Conservation (phyloP, 2,329 filamentous ascomycete genomes). For the Penicillium thymicola region DNA sequence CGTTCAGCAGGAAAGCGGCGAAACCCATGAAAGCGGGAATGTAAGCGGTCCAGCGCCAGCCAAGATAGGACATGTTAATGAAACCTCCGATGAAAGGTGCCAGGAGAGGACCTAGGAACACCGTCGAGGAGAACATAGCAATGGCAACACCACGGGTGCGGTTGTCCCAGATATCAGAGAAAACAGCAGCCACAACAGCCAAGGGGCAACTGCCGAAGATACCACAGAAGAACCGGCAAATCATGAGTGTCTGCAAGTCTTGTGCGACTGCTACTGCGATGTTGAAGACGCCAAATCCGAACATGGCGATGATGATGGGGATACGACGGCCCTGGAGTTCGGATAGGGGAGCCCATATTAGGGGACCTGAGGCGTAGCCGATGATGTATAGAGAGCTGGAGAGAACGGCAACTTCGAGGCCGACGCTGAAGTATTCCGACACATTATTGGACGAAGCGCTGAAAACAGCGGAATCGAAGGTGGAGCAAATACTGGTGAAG, state of each 20-base stretch:
- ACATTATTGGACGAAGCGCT: conserved; percentile 59
- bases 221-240: conserved; percentile 46
- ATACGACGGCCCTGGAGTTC: conserved; percentile 58
- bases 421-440: conserved; percentile 45
- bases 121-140: conserved; percentile 51
- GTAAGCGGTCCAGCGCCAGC: conserved; percentile 57
- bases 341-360: conserved; percentile 60
- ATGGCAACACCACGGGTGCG: conserved; percentile 35
- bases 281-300: conserved; percentile 44
- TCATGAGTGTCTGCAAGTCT: conserved; percentile 34
- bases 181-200: conserved; percentile 42
- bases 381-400: conserved; percentile 48
- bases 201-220: conserved; percentile 44
- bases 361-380: conserved; percentile 53
- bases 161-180: conserved; percentile 51
- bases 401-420: conserved; percentile 40
- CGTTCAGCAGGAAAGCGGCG: conserved; percentile 44
- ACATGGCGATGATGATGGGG: conserved; percentile 46
- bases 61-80: conserved; percentile 46
- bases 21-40: conserved; percentile 58
- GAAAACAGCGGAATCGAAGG: conserved; percentile 60
- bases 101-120: conserved; percentile 52
- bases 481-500: conserved; percentile 37
- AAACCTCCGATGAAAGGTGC: conserved; percentile 57
- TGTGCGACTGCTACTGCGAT: conserved; percentile 43